Evolutionary conservation across 345 rosid genomes (phyloP), one percentile per base, ranked within the genome.

Genomic region (Moricandia arvensis): DNA sequence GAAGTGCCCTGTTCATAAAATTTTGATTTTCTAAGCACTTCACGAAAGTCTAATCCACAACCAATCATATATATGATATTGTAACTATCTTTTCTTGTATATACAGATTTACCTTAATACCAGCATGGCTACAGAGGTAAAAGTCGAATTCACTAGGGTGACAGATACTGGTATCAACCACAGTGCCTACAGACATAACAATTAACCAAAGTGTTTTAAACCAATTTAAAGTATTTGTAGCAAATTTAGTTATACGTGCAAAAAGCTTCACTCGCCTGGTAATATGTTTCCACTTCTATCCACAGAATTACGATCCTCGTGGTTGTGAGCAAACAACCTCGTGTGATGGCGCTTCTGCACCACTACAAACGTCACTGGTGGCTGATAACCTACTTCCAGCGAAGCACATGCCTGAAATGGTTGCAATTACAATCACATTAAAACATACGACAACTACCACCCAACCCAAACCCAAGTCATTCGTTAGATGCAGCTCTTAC

Each of bases 261-360:
- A 45, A n/a, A n/a, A n/a, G n/a, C 24, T 24, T 8, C n/a, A 47
- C 21, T 72, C 71, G 90, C 99, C 97, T 17, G 99, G 99, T 68
- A 92, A 80, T 60, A 95, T 87, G 71, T 92, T 95, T 53, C 99
- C 99, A 71, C 99, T 92, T 84, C 45, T 85, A 81, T 91, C 97
- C 41, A 92, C 90, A 27, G 96, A 74, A 72, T 79, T 77, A 15
- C 90, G 88, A 63, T 95, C 96, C 27, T 49, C 58, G 68, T 95
- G 97, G 79, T 90, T 82, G 69, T 87, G 82, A 45, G 99, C 97
- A 76, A 95, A 95, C 82, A 95, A 83, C 80, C 97, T 88, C 6
- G 99, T 95, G 83, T 95, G 99, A 66, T 92, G 99, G 33, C 99
- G 96, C 83, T 95, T 95, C 82, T 95, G 99, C 75, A 95, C 99